A percentile compares a stretch with the other conserved stretches of the same genome.
Evolutionary conservation across 1,284 basidiomycete species (phyloP).

Genomic region (Ceratobasidium sp.): DNA sequence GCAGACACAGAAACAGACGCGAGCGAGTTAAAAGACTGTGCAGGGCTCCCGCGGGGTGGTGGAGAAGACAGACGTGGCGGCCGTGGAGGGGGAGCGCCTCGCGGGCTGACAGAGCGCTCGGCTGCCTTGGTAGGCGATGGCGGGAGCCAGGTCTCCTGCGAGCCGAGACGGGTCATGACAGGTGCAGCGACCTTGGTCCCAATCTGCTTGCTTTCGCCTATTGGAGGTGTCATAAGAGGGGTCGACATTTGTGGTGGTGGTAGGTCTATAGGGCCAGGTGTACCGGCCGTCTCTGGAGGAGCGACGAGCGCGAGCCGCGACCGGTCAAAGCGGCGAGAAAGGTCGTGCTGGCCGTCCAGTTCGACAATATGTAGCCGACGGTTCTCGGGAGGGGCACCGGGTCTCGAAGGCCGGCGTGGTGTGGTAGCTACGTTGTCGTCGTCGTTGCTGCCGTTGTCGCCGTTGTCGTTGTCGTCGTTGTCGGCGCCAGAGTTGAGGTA

Average conservation of each 20-base stretch:
- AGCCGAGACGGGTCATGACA: slow-evolving; percentile 43
- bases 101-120: slow-evolving; percentile 15
- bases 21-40: slow-evolving; percentile 25
- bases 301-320: slow-evolving; percentile 47
- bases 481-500: slow-evolving; percentile 24
- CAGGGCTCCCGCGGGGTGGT: slow-evolving; percentile 23
- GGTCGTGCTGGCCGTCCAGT: slow-evolving; percentile 42
- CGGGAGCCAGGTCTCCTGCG: slow-evolving; percentile 17
- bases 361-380: slow-evolving; percentile 48
- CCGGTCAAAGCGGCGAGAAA: slow-evolving; percentile 35
- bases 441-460: slow-evolving; percentile 5
- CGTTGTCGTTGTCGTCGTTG: slow-evolving; percentile 20
- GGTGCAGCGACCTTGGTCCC: slow-evolving; percentile 44
- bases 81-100: slow-evolving; percentile 25
- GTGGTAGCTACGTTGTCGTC: not conserved
- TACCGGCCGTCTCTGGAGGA: slow-evolving; percentile 46
- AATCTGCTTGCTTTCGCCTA: slow-evolving; percentile 47
- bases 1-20: slow-evolving; percentile 12
- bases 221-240: slow-evolving; percentile 36
- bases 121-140: not conserved
- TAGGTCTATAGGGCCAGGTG: not conserved
- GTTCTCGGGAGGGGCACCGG: slow-evolving; percentile 33
- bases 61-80: slow-evolving; percentile 32
- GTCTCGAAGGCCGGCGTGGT: not conserved
- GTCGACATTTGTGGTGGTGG: slow-evolving; percentile 13